phyloP scores from a whole-genome alignment of 345 rosid genomes.

The Bruguiera parviflora region DNA sequence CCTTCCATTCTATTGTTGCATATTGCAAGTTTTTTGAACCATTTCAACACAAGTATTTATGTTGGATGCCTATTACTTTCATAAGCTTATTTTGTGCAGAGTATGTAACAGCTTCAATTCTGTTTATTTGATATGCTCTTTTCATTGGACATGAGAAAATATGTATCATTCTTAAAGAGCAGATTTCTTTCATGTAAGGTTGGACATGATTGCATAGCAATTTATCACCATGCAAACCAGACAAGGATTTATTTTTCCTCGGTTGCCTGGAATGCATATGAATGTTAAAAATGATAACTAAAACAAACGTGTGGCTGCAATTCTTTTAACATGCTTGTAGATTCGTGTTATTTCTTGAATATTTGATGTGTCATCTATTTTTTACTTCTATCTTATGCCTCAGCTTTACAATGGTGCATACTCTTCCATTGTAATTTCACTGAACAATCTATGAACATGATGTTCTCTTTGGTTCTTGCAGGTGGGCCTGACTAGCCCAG shows the following conservation, averaged over 20 bases:
- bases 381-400: background rate
- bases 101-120: background rate
- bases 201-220: background rate
- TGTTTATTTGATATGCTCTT: background rate
- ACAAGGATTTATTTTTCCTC: background rate
- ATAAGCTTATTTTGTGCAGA: background rate
- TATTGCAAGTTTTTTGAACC: background rate
- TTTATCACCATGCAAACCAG: background rate
- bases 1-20: slow-evolving; percentile 5
- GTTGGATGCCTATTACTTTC: background rate
- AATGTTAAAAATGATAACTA: background rate
- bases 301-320: background rate
- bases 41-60: background rate
- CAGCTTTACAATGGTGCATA: background rate
- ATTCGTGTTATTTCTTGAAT: background rate
- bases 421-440: background rate
- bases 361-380: background rate
- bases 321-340: background rate
- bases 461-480: slow-evolving; percentile 20
- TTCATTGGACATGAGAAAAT: background rate
- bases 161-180: background rate
- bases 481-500: slow-evolving; percentile 99
- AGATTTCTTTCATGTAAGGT: background rate
- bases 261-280: background rate
- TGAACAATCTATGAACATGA: background rate